Conservation (phyloP, 352 stramenopile genomes). For the Globisporangium echinulatum region DNA sequence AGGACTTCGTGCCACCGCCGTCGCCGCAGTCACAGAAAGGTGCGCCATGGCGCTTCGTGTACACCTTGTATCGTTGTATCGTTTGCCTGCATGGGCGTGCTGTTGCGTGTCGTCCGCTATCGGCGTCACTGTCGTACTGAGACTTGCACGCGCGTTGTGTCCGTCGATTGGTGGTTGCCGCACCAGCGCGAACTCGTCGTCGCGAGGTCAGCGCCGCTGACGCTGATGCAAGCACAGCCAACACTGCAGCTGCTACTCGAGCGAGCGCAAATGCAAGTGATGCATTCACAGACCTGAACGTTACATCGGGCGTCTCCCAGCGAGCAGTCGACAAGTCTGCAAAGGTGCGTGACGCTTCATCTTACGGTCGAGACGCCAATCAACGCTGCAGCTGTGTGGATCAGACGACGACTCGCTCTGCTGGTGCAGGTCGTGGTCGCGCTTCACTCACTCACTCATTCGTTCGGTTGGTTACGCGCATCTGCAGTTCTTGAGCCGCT, state of each 20-base stretch:
- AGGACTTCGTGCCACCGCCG: not conserved
- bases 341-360: constrained; percentile 22
- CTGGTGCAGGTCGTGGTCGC: too few species aligned
- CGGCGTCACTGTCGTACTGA: too few species aligned
- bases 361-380: not conserved
- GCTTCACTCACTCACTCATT: not conserved
- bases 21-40: not conserved
- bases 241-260: constrained; percentile 1
- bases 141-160: not conserved
- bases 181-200: not conserved
- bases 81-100: too few species aligned
- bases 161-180: not conserved
- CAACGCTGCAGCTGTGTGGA: not conserved
- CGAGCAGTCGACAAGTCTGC: constrained; percentile 32
- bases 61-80: not conserved
- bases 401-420: not conserved
- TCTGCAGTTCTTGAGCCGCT: constrained; percentile 33
- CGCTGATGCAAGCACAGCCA: not conserved
- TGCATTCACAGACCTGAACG: constrained; percentile 68
- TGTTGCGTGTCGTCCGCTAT: too few species aligned
- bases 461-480: not conserved
- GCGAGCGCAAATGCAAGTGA: constrained; percentile 28
- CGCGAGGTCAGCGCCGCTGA: not conserved
- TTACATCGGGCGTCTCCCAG: constrained; percentile 46
- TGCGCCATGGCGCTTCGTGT: not conserved